phyloP scores from a whole-genome alignment of 2,329 filamentous ascomycete species.

The Neophaeococcomyces mojaviensis region DNA sequence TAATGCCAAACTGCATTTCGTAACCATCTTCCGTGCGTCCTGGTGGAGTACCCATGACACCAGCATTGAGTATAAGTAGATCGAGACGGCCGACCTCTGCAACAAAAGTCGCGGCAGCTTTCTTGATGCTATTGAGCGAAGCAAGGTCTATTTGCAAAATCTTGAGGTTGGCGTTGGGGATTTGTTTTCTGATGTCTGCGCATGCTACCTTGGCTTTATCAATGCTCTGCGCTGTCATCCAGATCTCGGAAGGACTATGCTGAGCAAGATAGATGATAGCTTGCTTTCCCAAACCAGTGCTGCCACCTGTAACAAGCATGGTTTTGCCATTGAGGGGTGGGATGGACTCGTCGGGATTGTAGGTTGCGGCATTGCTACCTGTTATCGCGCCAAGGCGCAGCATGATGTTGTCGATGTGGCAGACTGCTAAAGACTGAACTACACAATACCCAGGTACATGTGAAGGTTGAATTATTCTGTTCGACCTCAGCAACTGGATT shows the following conservation, averaged over 20 bases:
- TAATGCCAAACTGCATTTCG: slow-evolving; percentile 44
- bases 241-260: slow-evolving; percentile 34
- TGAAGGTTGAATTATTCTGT: too few relatives aligned
- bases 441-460: too few relatives aligned
- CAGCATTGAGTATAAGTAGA: slow-evolving; percentile 42
- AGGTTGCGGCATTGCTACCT: too few relatives aligned
- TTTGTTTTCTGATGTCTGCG: slow-evolving; percentile 27
- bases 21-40: slow-evolving; percentile 40
- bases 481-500: too few relatives aligned
- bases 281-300: slow-evolving; percentile 42
- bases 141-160: slow-evolving; percentile 40
- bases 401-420: too few relatives aligned
- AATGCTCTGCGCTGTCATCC: slow-evolving; percentile 31
- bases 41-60: slow-evolving; percentile 36
- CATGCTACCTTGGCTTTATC: slow-evolving; percentile 29
- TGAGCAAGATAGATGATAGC: slow-evolving; percentile 35
- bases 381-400: too few relatives aligned
- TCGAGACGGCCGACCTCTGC: slow-evolving; percentile 33
- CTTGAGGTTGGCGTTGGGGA: slow-evolving; percentile 17
- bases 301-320: slow-evolving; percentile 45
- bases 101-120: slow-evolving; percentile 33
- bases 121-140: slow-evolving; percentile 36
- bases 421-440: too few relatives aligned
- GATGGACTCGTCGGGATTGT: slow-evolving; percentile 22
- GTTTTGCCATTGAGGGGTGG: slow-evolving; percentile 34